Percentiles rank a stretch among this genome's conserved stretches.
phyloP scores from a whole-genome alignment of 2,329 filamentous ascomycete genomes.

The Exserohilum rostratum region DNA sequence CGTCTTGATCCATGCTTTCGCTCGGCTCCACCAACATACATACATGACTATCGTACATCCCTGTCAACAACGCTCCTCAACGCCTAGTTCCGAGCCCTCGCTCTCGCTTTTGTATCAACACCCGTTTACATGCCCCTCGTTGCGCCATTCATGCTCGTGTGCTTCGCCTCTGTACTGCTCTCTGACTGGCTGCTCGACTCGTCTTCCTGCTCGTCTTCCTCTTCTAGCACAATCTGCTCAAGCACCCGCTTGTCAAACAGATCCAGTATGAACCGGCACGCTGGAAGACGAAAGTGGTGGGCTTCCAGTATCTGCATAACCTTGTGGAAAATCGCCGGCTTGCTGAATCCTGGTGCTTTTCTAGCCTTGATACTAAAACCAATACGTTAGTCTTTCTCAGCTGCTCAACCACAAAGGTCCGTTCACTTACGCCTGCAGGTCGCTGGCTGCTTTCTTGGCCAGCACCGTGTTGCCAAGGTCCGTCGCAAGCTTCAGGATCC shows the following conservation, averaged over 20 bases:
- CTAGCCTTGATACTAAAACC: conserved; percentile 71
- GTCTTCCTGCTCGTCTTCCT: conserved; percentile 58
- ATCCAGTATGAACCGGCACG: conserved; percentile 89
- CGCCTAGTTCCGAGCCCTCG: conserved; percentile 15
- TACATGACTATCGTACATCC: neutral
- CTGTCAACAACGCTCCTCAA: conserved; percentile 21
- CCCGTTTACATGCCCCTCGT: conserved; percentile 21
- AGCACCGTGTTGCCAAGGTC: conserved; percentile 93
- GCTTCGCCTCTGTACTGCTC: conserved; percentile 39
- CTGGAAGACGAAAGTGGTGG: conserved; percentile 85
- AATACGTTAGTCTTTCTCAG: conserved; percentile 20
- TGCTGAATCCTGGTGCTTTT: conserved; percentile 75
- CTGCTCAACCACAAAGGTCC: neutral
- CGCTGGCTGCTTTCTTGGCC: conserved; percentile 82
- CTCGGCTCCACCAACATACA: conserved; percentile 10
- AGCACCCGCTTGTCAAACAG: conserved; percentile 92
- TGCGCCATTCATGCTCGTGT: conserved; percentile 23
- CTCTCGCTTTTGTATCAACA: conserved; percentile 10
- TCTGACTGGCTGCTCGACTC: conserved; percentile 44
- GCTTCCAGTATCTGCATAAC: conserved; percentile 84
- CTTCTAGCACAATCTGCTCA: conserved; percentile 80
- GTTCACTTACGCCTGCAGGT: conserved; percentile 66
- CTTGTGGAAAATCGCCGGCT: conserved; percentile 79
- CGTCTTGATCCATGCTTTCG: conserved; percentile 17
- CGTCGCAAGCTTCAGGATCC: conserved; percentile 82